Base-by-base conservation (phyloP, 805 yeast genomes). In the Lachancea sp. region DNA sequence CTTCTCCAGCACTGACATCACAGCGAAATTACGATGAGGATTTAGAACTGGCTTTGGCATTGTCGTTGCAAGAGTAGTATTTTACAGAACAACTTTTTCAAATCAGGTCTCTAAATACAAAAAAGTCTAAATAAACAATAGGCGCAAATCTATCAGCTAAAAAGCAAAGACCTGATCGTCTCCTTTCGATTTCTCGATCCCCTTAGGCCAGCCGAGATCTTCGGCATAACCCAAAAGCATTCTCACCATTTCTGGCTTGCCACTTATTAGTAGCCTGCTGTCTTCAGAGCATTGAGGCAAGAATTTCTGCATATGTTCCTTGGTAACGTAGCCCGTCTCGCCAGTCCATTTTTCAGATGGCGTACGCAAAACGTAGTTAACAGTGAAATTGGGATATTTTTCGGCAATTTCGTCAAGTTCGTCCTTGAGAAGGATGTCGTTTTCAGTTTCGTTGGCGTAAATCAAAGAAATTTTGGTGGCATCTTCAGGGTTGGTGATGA, bases 401-500 rank as follows among this genome's bases (percentile, higher is more conserved):
- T 65, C 70, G 34, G 79, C 73, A 49, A 85, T 74, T 49, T 82
- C 87, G 57, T 85, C 90, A 36, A 85, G 66, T 63, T 85, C 95
- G 9, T 72, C 78, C 56, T 74, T 82, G 57, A 85, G 70, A 55
- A 85, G 70, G 47, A 85, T 83, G 64, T 85, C 95, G 55, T 84
- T 82, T 50, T 76, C 84, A 6, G 88, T 78, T 57, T 83, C 85
- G 56, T 85, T 85, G 27, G 88, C 89, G 59, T 72, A 85, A 42
- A 85, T 70, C 52, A 85, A 65, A 2, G 78, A 71, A 44, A 85
- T 71, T 42, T 73, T 72, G 31, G 91, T 82, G 27, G 60, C 31
- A 61, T 84, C 90, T 46, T 73, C 79, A 2, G 87, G 81, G 22
- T 81, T 78, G 15, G 89, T 83, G 49, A 83, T 77, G 41, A 84